Evolutionary conservation across 1,284 basidiomycete species (phyloP), one percentile per base, ranked within the genome.

Genomic region (Pholiota adiposa): DNA sequence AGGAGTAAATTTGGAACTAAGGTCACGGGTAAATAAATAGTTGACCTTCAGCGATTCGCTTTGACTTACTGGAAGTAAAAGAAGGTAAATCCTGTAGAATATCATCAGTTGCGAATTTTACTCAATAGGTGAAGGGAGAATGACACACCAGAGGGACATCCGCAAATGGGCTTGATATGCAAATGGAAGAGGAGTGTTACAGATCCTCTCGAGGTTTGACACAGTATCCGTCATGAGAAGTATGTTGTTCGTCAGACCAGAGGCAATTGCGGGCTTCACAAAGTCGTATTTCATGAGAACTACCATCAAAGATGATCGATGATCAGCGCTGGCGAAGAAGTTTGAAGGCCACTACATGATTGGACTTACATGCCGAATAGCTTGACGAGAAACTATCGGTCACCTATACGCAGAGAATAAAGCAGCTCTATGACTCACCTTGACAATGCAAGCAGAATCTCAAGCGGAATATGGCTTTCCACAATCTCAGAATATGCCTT

Each of bases 151-250:
- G 18, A 86, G 70, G 1, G 84, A 83, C 69, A 88, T 79, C 51
- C 85, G 75, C 21, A 88, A 74, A 65, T 89, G 86, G 33, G 83
- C 83, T 71, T 88, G 85, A 69, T 89, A 89, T 0, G 86, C 85
- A 66, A 88, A 88, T 1, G 88, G 87, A 54, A 89, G 72, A 4
- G 86, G 85, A 3, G 84, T 86, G 63, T 80, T 84, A 56, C 79
- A 78, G 63, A 87, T 85, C 41, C 84, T 77, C 62, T 87, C 85
- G 14, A 87, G 72, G 63, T 85, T 83, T 18, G 80, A 77, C n/a
- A 86, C 70, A 1, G 83, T 80, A 64, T 88, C 86, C 66, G 87
- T 84, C 29, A 88, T 71, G 19, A 69, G 64, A 4, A 72, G 68
- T 55, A 87, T 74, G 31, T 74, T 79, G 60, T 69, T 77, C 19